Evolutionary conservation across 2,329 filamentous ascomycete species (phyloP), one percentile per base, ranked within the genome.

Genomic region (Aureobasidium sp.): DNA sequence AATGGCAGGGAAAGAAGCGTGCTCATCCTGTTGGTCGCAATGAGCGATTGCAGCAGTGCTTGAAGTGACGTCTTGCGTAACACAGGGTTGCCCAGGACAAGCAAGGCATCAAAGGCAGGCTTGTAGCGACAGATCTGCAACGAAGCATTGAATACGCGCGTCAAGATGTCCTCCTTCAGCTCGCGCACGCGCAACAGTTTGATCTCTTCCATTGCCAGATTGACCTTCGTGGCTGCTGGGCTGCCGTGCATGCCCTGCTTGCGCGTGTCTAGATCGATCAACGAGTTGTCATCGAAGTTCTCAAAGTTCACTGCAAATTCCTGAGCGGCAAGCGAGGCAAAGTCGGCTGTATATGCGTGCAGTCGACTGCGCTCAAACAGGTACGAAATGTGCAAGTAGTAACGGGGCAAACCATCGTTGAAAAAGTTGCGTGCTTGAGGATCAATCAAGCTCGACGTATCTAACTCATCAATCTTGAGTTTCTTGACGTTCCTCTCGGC

Each of bases 351-450:
- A 69, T 88, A 89, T 1, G 89, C 88, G 73, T 89, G 90, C 0
- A 87, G 86, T 67, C 87, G 88, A 47, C 85, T 83, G 67, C 84
- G 84, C 72, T 97, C 92, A 70, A 89, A 97, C 1, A 99, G 81
- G 22, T 85, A 82, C 14, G 92, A 83, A 56, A 97, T 84, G 72
- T 99, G 94, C 45, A 87, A 85, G 73, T 95, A 95, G 76, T 97
- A 99, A 65, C 84, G 86, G 5, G 90, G 83, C 44, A 92, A 81
- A 1, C 93, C 94, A 62, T 84, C 84, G 70, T 91, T 81, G 70
- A 88, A 86, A 58, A 72, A 78, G 59, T 80, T 78, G 14, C 87
- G 87, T 67, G 96, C 90, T 2, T 87, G 85, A 27, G 90, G 85
- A 60, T 89, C 86, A 25, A 97, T 81, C 15, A 96, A 82, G 9